phyloP scores from a whole-genome alignment of 805 yeast species.

The Komagataella phaffii region DNA sequence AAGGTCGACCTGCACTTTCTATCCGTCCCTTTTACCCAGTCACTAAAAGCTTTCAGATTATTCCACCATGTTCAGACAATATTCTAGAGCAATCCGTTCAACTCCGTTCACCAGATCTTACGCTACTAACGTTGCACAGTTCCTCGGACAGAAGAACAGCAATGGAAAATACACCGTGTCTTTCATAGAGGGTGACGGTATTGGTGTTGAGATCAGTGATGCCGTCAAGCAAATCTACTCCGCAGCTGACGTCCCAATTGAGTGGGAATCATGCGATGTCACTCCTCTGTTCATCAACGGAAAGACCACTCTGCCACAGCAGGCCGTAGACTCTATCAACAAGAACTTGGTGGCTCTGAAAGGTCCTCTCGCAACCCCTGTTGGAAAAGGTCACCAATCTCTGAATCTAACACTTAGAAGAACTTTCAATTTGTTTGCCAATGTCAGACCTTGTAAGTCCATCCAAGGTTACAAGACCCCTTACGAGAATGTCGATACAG shows the following conservation, averaged over 20 bases:
- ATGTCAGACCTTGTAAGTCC: slow-evolving; percentile 93
- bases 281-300: slow-evolving; percentile 88
- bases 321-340: slow-evolving; percentile 84
- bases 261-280: slow-evolving; percentile 95
- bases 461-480: slow-evolving; percentile 91
- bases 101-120: slow-evolving; percentile 2
- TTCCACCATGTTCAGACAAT: background rate
- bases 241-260: slow-evolving; percentile 92
- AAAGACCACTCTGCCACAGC: slow-evolving; percentile 80
- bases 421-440: slow-evolving; percentile 91
- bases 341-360: slow-evolving; percentile 89
- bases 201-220: slow-evolving; percentile 89
- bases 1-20: background rate
- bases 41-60: background rate
- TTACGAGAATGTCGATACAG: slow-evolving; percentile 81
- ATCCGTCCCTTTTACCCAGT: background rate
- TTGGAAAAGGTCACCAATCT: slow-evolving; percentile 97
- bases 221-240: slow-evolving; percentile 87
- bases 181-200: slow-evolving; percentile 97
- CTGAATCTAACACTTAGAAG: slow-evolving; percentile 95
- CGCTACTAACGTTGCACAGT: slow-evolving; percentile 38
- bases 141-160: slow-evolving; percentile 48
- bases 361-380: slow-evolving; percentile 98
- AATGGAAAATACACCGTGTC: slow-evolving; percentile 90
- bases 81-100: background rate